A percentile compares a stretch with the other conserved stretches of the same genome.
Evolutionary conservation across 2,329 filamentous ascomycete genomes (phyloP).

Genomic region (Lecanicillium sp.): DNA sequence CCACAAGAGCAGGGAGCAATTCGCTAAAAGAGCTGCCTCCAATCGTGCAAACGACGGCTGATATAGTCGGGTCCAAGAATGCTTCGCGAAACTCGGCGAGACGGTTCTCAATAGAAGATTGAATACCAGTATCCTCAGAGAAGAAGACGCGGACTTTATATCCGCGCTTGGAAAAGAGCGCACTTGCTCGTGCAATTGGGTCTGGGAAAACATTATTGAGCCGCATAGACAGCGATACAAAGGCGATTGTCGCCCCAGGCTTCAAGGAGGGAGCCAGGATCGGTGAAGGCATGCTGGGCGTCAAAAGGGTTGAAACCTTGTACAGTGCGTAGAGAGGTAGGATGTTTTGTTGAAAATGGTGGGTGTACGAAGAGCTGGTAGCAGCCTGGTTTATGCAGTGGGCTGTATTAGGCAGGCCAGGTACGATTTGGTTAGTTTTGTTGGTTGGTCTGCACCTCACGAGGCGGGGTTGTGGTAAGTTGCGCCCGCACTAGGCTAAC

Average conservation of each 20-base stretch:
- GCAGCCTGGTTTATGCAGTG: too few species aligned
- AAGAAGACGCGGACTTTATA: constrained; percentile 26
- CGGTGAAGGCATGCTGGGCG: not conserved
- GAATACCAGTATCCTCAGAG: constrained; percentile 19
- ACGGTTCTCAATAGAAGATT: constrained; percentile 25
- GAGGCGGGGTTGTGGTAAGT: too few species aligned
- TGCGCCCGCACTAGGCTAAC: too few species aligned
- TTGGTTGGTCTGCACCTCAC: too few species aligned
- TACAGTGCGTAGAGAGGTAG: too few species aligned
- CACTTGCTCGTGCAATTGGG: constrained; percentile 21
- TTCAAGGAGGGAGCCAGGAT: constrained; percentile 14
- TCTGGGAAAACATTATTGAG: constrained; percentile 22
- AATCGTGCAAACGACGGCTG: constrained; percentile 30
- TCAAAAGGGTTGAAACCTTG: too few species aligned
- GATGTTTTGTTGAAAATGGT: too few species aligned
- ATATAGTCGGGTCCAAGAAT: constrained; percentile 26
- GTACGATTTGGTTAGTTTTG: too few species aligned
- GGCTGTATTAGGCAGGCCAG: too few species aligned
- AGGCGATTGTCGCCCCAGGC: constrained; percentile 29
- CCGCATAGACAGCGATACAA: constrained; percentile 31
- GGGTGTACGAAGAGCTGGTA: too few species aligned
- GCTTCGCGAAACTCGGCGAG: constrained; percentile 29
- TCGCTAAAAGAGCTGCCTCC: constrained; percentile 31
- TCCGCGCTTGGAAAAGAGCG: constrained; percentile 22
- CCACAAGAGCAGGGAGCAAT: constrained; percentile 28